These are phyloP conservation scores for Ophiosphaerella narmari DNA, from an alignment of 2,329 filamentous ascomycete genomes.

Conservation along the genomic window DNA sequence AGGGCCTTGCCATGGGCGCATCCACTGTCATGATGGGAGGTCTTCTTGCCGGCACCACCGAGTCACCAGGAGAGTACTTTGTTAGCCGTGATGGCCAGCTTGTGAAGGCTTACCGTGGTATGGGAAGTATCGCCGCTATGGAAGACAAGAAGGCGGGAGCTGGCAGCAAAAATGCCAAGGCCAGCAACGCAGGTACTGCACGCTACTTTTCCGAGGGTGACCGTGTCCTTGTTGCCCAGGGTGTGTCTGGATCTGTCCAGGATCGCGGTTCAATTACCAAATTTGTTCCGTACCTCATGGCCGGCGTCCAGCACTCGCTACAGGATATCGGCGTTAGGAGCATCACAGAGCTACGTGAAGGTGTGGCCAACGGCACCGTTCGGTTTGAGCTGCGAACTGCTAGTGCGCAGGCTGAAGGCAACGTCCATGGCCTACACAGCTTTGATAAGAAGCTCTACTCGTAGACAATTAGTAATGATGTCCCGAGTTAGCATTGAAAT, in stretches of 20 bases:
- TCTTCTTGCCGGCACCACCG: conserved; percentile 92
- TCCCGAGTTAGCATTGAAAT: conserved; percentile 32
- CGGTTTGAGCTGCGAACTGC: conserved; percentile 94
- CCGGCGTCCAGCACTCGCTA: conserved; percentile 94
- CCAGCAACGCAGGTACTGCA: conserved; percentile 90
- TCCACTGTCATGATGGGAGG: conserved; percentile 99
- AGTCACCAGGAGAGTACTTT: conserved; percentile 96
- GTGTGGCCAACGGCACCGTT: conserved; percentile 73
- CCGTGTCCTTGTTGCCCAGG: conserved; percentile 91
- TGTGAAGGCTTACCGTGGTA: conserved; percentile 98
- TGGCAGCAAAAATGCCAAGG: conserved; percentile 70
- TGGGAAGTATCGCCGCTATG: conserved; percentile 99
- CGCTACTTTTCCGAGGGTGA: conserved; percentile 98
- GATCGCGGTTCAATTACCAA: conserved; percentile 87
- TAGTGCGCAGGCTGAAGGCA: conserved; percentile 93
- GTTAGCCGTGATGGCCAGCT: conserved; percentile 96
- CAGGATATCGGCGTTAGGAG: conserved; percentile 92
- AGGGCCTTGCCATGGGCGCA: conserved; percentile 92
- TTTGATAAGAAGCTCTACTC: conserved; percentile 99
- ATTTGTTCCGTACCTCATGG: conserved; percentile 93
- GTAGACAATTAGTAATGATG: conserved; percentile 49
- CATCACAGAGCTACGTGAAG: conserved; percentile 74
- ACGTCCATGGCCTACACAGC: conserved; percentile 93
- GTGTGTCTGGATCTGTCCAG: conserved; percentile 85
- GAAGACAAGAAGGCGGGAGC: conserved; percentile 94